Evolutionary conservation across 257 asterid genomes (phyloP), one percentile per base, ranked within the genome.

Genomic region (Eustoma russellianum): DNA sequence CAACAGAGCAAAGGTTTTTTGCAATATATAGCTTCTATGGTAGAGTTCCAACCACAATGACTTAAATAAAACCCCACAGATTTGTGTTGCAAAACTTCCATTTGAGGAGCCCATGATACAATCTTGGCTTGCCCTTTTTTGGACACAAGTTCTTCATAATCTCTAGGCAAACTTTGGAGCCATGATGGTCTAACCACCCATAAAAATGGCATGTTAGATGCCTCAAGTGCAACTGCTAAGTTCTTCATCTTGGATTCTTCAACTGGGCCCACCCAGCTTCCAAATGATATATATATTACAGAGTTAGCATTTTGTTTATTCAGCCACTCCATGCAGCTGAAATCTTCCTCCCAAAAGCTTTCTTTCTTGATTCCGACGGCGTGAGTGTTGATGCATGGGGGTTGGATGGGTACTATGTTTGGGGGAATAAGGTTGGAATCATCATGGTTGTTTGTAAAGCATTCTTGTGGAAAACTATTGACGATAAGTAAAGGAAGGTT

Each of bases 31-130:
- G 91, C 86, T 60, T 88, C 97, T 47, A 77, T 5, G 0, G 88
- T 80, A 9, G 97, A 88, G 59, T 88, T 88, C 97, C 97, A 85
- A 0, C 97, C 97, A 52, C 97, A 85, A 10, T 85, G 97, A 0
- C 80, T 80, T 0, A 85, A 68, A 19, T 71, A 88, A 58, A 81
- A 85, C 5, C 95, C 79, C 34, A 85, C 86, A 0, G 80, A 73
- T 0, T 53, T 57, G 50, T 80, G 86, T 8, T 60, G 71, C 48
- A 88, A 62, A 52, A 88, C 91, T 12, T 74, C 78, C 19, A 70
- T 1, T 50, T 88, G 97, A 0, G 95, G 97, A 5, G 83, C 97
- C 97, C 97, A 88, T 1, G 80, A 44, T 0, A 85, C 79, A 2
- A 88, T 65, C 61, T 66, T 78, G 17, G 90, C 95, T 19, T 34